A percentile compares a stretch with the other conserved stretches of the same genome.
These are phyloP conservation scores for Hypoxylon intermedium DNA, from an alignment of 495 filamentous ascomycete species.

Conservation along the genomic window DNA sequence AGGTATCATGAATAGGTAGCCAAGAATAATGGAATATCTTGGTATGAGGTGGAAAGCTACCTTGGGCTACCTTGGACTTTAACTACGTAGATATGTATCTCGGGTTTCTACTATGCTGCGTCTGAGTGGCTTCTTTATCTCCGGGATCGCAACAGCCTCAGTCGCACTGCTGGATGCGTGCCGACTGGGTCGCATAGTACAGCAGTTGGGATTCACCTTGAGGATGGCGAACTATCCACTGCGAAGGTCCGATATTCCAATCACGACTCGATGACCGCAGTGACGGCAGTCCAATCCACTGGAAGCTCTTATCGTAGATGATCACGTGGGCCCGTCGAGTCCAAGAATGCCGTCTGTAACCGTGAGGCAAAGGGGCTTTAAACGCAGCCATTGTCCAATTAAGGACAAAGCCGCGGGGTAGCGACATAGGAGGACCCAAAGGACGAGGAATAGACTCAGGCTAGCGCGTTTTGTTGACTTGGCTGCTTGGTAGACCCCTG, in stretches of 20 bases:
- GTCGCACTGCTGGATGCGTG: slow-evolving; percentile 12
- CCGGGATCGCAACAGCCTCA: slow-evolving; percentile 41
- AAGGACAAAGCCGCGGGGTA: slow-evolving; percentile 19
- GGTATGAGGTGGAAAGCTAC: neutral
- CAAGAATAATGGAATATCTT: slow-evolving; percentile 16
- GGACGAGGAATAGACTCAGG: slow-evolving; percentile 20
- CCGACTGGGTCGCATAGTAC: slow-evolving; percentile 27
- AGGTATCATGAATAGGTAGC: neutral
- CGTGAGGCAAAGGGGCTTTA: slow-evolving; percentile 21
- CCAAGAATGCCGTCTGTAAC: slow-evolving; percentile 39
- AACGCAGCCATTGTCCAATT: slow-evolving; percentile 41
- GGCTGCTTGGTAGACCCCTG: slow-evolving; percentile 16
- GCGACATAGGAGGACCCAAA: slow-evolving; percentile 25
- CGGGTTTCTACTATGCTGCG: slow-evolving; percentile 13
- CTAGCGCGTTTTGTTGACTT: slow-evolving; percentile 30
- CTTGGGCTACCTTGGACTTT: slow-evolving; percentile 17
- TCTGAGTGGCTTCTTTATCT: slow-evolving; percentile 37
- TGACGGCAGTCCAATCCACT: slow-evolving; percentile 31
- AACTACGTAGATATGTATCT: slow-evolving; percentile 5
- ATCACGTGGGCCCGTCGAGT: slow-evolving; percentile 40
- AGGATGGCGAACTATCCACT: slow-evolving; percentile 30
- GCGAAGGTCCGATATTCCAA: slow-evolving; percentile 34
- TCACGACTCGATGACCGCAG: slow-evolving; percentile 41
- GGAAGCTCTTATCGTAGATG: slow-evolving; percentile 37
- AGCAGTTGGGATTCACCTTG: slow-evolving; percentile 14